Base-by-base conservation (phyloP, 169 alveolate genomes). In the Babesia bigemina region DNA sequence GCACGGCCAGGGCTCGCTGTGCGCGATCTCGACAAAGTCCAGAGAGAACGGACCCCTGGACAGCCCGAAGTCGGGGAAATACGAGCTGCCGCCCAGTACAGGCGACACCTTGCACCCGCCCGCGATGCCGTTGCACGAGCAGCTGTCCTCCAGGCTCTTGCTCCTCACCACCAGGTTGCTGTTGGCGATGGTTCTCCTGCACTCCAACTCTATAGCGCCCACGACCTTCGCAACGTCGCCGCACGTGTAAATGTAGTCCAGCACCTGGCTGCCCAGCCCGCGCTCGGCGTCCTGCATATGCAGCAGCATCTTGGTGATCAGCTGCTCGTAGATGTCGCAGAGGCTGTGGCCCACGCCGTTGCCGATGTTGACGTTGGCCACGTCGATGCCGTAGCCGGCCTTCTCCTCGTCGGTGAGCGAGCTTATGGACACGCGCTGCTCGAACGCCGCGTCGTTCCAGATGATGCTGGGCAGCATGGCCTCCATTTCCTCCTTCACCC, bases 231-330 rank as follows among this genome's bases (percentile, higher is more conserved):
- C 71, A 10, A 81, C 45, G 52, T 81, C 88, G 44, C 70, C 84
- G 53, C 72, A 62, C 16, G 88, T 81, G 74, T 81, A 81, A 19
- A 81, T 76, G 67, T 81, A 72, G 58, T 81, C 88, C 47, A 50
- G 72, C 22, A 66, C 61, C 59, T 72, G 66, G 58, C 29, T 55
- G 47, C 67, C 58, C 52, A 55, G 28, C 29, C 70, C 56, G 2
- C 75, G 63, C 29, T 81, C 85, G 17, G 77, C 88, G 47, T 81
- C 88, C 79, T 81, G 88, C 84, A 81, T 72, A 62, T 81, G 88
- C 29, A 81, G 29, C 55, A 81, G 84, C 88, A 81, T 81, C 55
- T 71, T 81, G 49, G 84, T 71, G 47, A 81, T 48, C 63, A 81
- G 21, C 45, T 70, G 74, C 53, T 81, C 88, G 69, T 81, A 81